Percentiles rank a stretch among this genome's conserved stretches.
phyloP scores from a whole-genome alignment of 140 eudicot species.

The Anethum foeniculum region DNA sequence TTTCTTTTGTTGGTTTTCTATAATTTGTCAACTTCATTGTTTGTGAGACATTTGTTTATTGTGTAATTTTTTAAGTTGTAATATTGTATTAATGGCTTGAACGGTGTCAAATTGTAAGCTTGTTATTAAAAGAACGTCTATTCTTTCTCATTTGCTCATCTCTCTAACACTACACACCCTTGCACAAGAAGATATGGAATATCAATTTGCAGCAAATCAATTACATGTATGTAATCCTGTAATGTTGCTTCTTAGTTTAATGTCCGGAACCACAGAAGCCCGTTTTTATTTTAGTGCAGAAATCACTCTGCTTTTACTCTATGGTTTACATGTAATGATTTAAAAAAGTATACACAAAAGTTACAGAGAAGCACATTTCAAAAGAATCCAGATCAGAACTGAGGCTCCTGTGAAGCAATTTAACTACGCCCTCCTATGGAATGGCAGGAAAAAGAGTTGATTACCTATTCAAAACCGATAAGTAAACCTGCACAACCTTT shows the following conservation, averaged over 20 bases:
- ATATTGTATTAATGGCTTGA: not conserved
- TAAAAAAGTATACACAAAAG: not conserved
- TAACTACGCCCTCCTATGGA: not conserved
- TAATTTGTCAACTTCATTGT: not conserved
- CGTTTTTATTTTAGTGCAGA: too few relatives aligned
- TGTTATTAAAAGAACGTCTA: not conserved
- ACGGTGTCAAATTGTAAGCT: not conserved
- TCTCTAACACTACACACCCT: not conserved
- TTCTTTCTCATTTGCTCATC: not conserved
- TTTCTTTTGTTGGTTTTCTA: not conserved
- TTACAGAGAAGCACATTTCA: not conserved
- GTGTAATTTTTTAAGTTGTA: not conserved
- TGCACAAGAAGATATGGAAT: not conserved
- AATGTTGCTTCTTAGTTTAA: not conserved
- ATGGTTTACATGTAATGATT: not conserved
- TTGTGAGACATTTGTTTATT: not conserved
- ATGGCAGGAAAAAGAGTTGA: not conserved
- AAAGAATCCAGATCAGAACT: not conserved
- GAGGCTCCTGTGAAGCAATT: not conserved
- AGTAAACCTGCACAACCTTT: constrained; percentile 24
- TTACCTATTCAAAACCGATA: not conserved
- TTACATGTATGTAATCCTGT: not conserved
- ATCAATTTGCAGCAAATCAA: not conserved
- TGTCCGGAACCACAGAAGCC: too few relatives aligned
- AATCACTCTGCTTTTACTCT: too few relatives aligned